Evolutionary conservation across 305 asterid species (phyloP).

Genomic region (Rubia tinctorum): DNA sequence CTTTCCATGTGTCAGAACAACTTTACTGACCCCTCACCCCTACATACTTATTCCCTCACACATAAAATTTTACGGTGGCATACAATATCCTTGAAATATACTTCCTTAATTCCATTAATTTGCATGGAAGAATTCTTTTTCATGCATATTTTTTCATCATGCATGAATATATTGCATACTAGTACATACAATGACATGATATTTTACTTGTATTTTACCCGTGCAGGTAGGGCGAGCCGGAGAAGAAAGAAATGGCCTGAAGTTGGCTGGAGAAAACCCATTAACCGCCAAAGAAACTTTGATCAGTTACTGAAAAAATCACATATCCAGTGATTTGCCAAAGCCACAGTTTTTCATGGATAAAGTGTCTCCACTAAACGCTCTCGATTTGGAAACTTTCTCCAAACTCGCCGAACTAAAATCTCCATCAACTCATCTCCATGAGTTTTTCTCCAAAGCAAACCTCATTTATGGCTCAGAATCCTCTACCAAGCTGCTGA

Average conservation of each 20-base stretch:
- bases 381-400: conserved; percentile 52
- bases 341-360: conserved; percentile 50
- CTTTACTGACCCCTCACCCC: too few species aligned
- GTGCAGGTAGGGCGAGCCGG: conserved; percentile 44
- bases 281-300: conserved; percentile 64
- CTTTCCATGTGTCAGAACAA: too few species aligned
- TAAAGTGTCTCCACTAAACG: conserved; percentile 68
- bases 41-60: too few species aligned
- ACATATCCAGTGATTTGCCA: conserved; percentile 58
- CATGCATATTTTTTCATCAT: too few species aligned
- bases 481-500: conserved; percentile 43
- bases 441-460: conserved; percentile 60
- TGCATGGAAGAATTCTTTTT: too few species aligned
- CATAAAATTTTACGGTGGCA: too few species aligned
- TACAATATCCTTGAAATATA: too few species aligned
- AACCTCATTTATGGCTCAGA: conserved; percentile 71
- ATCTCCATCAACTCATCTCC: conserved; percentile 56
- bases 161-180: too few species aligned
- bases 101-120: too few species aligned
- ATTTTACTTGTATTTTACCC: not conserved
- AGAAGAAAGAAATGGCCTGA: conserved; percentile 26
- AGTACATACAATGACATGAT: not conserved
- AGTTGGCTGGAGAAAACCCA: conserved; percentile 37
- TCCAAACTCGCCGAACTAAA: conserved; percentile 56
- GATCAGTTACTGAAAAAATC: conserved; percentile 69